Base-by-base conservation (phyloP, 805 yeast species). In the Metschnikowia lunata region DNA sequence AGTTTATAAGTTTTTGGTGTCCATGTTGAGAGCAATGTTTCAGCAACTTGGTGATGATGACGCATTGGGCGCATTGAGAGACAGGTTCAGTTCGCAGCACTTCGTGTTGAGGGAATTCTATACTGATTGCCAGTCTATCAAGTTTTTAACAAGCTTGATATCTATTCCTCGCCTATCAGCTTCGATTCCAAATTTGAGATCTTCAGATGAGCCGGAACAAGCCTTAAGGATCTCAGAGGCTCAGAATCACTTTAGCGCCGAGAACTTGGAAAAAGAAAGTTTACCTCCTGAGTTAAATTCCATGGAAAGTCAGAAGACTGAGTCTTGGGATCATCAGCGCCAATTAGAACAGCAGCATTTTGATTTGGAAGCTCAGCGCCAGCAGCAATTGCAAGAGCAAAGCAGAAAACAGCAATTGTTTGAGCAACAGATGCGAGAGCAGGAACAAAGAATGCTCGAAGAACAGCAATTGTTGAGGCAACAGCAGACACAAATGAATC, bases 11-110 rank as follows among this genome's bases (percentile, higher is more conserved):
- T 91, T 91, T 56, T 70, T 85, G 46, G 85, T 88, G 2, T 83
- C 95, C 8, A 90, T 91, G 98, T 69, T 91, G 47, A 78, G 96
- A 52, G 97, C 95, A 0, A 74, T 91, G 80, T 79, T 85, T 57
- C 79, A 79, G 55, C 75, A 87, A 55, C 77, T 85, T 49, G 81
- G 83, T 46, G 82, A 80, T 28, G 85, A 78, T 15, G 96, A 84
- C 6, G 91, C 88, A 1, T 70, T 91, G 50, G 78, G 76, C 52
- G 91, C 93, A 3, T 72, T 91, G 50, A 72, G 81, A 50, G 81
- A 81, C 32, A 73, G 91, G 41, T 91, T 83, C 58, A 74, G 75
- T 52, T 72, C 83, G 14, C 95, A 88, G 61, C 85, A 81, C 54
- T 85, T 80, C 58, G 69, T 76, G 42, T 67, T 91, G 41, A 80